Evolutionary conservation across 169 alveolate species (phyloP).

Genomic region (Perkinsus chesapeaki): DNA sequence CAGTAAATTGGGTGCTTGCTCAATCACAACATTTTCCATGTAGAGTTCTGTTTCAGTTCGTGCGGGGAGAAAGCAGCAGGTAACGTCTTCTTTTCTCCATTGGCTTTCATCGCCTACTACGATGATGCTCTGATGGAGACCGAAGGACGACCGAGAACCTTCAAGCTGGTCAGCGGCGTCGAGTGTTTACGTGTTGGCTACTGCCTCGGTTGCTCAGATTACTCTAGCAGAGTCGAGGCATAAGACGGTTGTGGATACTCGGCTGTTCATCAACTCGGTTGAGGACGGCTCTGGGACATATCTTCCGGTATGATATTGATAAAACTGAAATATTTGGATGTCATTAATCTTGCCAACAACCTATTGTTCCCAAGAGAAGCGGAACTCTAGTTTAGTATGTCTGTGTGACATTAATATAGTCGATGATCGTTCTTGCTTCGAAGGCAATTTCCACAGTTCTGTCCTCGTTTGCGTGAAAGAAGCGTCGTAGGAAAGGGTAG

Average conservation of each 20-base stretch:
- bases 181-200: neutral
- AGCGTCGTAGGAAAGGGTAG: too few species aligned
- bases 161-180: neutral
- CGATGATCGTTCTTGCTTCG: too few species aligned
- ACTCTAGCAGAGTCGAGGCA: neutral
- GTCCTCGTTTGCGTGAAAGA: too few species aligned
- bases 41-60: neutral
- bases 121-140: neutral
- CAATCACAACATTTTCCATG: too few species aligned
- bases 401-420: too few species aligned
- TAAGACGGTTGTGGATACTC: neutral
- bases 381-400: too few species aligned
- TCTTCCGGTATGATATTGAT: neutral
- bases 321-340: too few species aligned
- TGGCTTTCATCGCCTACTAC: neutral
- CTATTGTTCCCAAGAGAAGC: too few species aligned
- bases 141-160: neutral
- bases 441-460: too few species aligned
- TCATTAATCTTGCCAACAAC: too few species aligned
- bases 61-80: neutral
- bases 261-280: neutral
- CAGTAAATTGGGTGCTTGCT: too few species aligned
- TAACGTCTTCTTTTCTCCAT: neutral
- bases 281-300: neutral
- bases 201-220: too few species aligned